Percentiles rank a stretch among this genome's conserved stretches.
Conservation (phyloP, 2,329 filamentous ascomycete genomes). For the Aureobasidium lini region DNA sequence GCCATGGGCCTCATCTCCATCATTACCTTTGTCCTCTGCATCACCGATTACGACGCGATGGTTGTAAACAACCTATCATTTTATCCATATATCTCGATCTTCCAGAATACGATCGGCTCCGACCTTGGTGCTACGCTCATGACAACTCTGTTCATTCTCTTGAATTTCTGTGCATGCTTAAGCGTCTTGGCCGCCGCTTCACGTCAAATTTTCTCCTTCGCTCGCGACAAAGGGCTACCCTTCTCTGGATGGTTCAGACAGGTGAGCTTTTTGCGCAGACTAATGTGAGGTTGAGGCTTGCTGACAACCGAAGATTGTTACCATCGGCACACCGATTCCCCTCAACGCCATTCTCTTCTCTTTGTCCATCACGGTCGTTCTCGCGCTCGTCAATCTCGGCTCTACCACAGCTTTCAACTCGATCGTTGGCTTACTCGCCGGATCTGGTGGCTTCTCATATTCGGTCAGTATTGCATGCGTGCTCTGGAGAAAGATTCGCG, state of each 20-base stretch:
- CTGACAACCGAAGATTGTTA: background rate
- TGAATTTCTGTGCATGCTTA: conserved; percentile 28
- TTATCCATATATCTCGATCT: conserved; percentile 22
- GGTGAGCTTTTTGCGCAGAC: conserved; percentile 12
- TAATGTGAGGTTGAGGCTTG: conserved; percentile 10
- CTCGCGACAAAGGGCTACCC: conserved; percentile 32
- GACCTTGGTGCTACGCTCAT: conserved; percentile 26
- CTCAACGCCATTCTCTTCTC: conserved; percentile 23
- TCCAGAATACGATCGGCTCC: conserved; percentile 20
- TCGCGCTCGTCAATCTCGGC: conserved; percentile 29
- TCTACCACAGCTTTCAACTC: conserved; percentile 36
- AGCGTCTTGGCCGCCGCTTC: conserved; percentile 34
- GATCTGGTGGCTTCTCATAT: conserved; percentile 34
- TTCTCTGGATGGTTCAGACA: conserved; percentile 25
- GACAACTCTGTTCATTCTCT: conserved; percentile 35
- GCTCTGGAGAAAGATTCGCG: background rate
- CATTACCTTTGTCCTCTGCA: conserved; percentile 33
- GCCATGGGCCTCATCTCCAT: conserved; percentile 34
- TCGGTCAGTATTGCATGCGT: conserved; percentile 32
- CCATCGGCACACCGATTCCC: conserved; percentile 18
- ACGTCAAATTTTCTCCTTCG: conserved; percentile 38
- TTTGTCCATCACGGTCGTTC: conserved; percentile 20
- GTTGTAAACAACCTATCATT: conserved; percentile 27
- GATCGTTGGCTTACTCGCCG: conserved; percentile 33
- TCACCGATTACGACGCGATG: conserved; percentile 27